These are phyloP conservation scores for Gossypium mustelinum DNA, from an alignment of 345 rosid species.

Conservation along the genomic window DNA sequence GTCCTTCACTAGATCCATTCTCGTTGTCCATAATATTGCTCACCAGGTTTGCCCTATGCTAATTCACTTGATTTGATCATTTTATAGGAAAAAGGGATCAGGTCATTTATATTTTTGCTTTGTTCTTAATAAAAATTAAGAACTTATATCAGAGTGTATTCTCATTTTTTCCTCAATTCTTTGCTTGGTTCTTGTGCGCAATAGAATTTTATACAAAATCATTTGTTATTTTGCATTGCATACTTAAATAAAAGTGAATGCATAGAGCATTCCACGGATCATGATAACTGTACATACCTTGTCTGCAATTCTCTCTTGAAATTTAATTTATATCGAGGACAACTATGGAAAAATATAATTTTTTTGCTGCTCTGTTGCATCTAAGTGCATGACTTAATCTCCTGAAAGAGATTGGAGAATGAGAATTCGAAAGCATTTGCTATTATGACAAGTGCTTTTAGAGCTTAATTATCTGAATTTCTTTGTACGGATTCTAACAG, in stretches of 20 bases:
- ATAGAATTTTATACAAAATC: background rate
- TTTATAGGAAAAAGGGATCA: background rate
- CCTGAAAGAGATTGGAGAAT: background rate
- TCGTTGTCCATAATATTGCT: conserved; percentile 90
- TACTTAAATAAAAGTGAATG: background rate
- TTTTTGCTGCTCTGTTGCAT: background rate
- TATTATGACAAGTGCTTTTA: background rate
- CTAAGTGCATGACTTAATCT: background rate
- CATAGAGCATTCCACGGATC: background rate
- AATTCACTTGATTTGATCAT: conserved; percentile 14
- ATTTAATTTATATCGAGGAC: background rate
- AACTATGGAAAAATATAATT: background rate
- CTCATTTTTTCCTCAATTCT: background rate
- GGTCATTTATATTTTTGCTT: background rate
- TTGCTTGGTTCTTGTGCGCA: background rate
- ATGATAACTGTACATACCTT: background rate
- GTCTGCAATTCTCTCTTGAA: background rate
- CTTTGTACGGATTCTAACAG: conserved; percentile 4
- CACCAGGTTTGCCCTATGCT: conserved; percentile 62
- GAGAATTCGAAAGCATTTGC: background rate
- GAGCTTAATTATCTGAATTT: conserved; percentile 1
- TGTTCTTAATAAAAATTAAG: background rate
- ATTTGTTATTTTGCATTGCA: background rate
- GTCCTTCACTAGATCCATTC: conserved; percentile 72
- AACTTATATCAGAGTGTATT: background rate